These are phyloP conservation scores for Datisca glomerata DNA, from an alignment of 306 rosid genomes.

Conservation along the genomic window DNA sequence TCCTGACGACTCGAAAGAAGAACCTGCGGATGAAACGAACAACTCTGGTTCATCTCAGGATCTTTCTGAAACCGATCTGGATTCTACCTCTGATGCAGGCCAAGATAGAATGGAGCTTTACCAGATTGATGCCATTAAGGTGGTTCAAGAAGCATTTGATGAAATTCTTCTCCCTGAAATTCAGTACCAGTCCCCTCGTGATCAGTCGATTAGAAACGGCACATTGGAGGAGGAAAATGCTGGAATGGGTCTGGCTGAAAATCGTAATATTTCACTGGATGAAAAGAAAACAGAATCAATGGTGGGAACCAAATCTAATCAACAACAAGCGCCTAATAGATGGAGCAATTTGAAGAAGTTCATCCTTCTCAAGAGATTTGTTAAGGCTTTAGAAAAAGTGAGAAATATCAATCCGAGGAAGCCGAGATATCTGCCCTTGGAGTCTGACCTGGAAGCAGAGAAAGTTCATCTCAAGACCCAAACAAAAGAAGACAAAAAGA, in stretches of 20 bases:
- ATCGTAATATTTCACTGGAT: conserved; percentile 6
- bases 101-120: conserved; percentile 12
- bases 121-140: conserved; percentile 35
- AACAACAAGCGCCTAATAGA: conserved; percentile 34
- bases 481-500: conserved; percentile 36
- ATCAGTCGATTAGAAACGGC: too few species aligned
- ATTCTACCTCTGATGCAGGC: conserved; percentile 15
- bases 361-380: conserved; percentile 65
- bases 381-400: conserved; percentile 75
- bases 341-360: conserved; percentile 77
- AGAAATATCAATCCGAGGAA: conserved; percentile 28
- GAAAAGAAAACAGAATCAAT: conserved; percentile 28
- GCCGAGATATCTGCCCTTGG: conserved; percentile 25
- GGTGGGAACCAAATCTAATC: conserved; percentile 24
- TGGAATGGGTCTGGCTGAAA: conserved; percentile 19
- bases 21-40: conserved; percentile 21
- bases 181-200: conserved; percentile 24
- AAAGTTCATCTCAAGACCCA: conserved; percentile 48
- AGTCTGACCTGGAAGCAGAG: conserved; percentile 35
- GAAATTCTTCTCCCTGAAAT: conserved; percentile 73
- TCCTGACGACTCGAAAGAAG: conserved; percentile 21
- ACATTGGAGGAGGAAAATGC: conserved; percentile 18
- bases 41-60: conserved; percentile 15
- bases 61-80: conserved; percentile 17
- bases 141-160: conserved; percentile 79